Conservation (phyloP, 768 basidiomycete species). For the Amanita rubescens region DNA sequence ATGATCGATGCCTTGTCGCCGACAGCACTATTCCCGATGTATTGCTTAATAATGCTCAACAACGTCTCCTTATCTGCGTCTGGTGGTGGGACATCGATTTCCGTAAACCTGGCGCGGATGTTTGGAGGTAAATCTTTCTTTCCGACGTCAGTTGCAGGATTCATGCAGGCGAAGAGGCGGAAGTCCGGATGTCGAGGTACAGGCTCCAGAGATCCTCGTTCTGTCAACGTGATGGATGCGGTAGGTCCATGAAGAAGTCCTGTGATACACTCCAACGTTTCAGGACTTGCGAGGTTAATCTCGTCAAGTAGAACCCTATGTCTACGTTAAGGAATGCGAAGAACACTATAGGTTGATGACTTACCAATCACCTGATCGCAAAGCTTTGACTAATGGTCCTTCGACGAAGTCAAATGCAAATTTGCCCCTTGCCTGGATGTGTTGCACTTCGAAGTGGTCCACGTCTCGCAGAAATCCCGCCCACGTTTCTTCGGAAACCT, state of each 20-base stretch:
- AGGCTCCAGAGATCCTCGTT: slow-evolving; percentile 85
- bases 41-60: slow-evolving; percentile 78
- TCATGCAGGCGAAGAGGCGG: slow-evolving; percentile 98
- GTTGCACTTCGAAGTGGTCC: slow-evolving; percentile 78
- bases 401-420: slow-evolving; percentile 95
- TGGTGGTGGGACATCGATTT: slow-evolving; percentile 91
- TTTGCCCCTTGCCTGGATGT: slow-evolving; percentile 81
- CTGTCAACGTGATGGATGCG: slow-evolving; percentile 87
- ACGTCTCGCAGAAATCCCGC: slow-evolving; percentile 57
- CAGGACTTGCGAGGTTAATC: slow-evolving; percentile 89
- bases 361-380: slow-evolving; percentile 87
- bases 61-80: slow-evolving; percentile 90
- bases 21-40: slow-evolving; percentile 76
- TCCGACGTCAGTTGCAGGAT: slow-evolving; percentile 96
- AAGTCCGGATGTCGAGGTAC: slow-evolving; percentile 92
- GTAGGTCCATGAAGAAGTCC: slow-evolving; percentile 79
- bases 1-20: slow-evolving; percentile 84
- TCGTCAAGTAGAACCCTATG: slow-evolving; percentile 91
- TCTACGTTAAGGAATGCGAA: not conserved
- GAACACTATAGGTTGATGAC: slow-evolving; percentile 17
- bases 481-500: slow-evolving; percentile 55
- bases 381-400: slow-evolving; percentile 88
- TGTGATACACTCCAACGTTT: slow-evolving; percentile 90
- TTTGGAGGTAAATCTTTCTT: slow-evolving; percentile 94
- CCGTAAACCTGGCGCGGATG: slow-evolving; percentile 88